phyloP scores from a whole-genome alignment of 2,329 filamentous ascomycete genomes.

The Fusarium gaditjirri region DNA sequence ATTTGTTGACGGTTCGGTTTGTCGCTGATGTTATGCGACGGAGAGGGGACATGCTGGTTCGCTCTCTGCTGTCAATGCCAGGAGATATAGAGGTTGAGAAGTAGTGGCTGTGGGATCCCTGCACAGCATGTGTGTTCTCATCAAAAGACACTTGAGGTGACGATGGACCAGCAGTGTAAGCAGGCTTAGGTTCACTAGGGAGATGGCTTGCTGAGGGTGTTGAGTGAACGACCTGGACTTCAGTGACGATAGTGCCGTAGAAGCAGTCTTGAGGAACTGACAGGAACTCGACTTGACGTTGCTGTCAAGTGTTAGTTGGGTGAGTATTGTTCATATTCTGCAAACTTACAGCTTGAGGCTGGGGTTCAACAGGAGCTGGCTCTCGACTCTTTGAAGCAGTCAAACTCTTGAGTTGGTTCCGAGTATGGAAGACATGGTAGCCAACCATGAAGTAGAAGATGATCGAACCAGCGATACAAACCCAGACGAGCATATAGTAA shows the following conservation, averaged over 20 bases:
- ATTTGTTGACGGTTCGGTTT: slow-evolving; percentile 50
- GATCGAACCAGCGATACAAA: slow-evolving; percentile 65
- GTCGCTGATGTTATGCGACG: slow-evolving; percentile 33
- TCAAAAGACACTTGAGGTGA: slow-evolving; percentile 41
- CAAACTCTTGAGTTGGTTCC: slow-evolving; percentile 65
- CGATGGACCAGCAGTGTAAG: slow-evolving; percentile 24
- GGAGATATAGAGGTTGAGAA: slow-evolving; percentile 50
- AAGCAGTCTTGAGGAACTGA: slow-evolving; percentile 49
- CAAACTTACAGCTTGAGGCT: not conserved
- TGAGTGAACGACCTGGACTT: slow-evolving; percentile 58
- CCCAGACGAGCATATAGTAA: slow-evolving; percentile 71
- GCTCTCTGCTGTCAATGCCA: not conserved
- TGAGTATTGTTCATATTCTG: accelerated
- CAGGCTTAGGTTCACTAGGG: slow-evolving; percentile 40
- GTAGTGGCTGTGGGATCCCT: slow-evolving; percentile 45
- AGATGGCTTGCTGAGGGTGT: slow-evolving; percentile 37
- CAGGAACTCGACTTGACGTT: slow-evolving; percentile 41
- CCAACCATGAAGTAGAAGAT: slow-evolving; percentile 68
- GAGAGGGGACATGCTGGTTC: slow-evolving; percentile 14
- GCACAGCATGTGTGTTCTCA: slow-evolving; percentile 17
- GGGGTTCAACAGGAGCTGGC: slow-evolving; percentile 46
- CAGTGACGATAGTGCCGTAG: slow-evolving; percentile 64
- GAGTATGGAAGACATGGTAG: slow-evolving; percentile 68
- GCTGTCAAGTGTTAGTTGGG: slow-evolving; percentile 9
- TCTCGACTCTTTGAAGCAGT: slow-evolving; percentile 52